phyloP scores from a whole-genome alignment of 2,329 filamentous ascomycete species.

The Hypoxylon sp. region DNA sequence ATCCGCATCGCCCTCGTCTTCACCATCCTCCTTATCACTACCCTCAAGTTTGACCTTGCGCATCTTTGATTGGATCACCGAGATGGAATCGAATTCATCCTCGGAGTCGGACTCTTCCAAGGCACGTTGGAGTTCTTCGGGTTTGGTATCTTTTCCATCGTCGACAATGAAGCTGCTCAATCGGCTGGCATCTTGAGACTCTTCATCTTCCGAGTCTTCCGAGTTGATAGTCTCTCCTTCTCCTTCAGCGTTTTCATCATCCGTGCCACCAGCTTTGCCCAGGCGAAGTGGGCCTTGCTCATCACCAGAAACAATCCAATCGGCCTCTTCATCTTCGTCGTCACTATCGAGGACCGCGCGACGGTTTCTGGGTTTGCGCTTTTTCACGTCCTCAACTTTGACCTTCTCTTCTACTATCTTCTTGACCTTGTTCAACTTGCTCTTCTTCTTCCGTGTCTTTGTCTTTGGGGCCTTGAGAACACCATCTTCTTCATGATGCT shows the following conservation, averaged over 20 bases:
- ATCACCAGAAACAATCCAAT: constrained; percentile 80
- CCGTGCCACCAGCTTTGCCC: constrained; percentile 82
- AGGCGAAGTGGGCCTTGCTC: constrained; percentile 69
- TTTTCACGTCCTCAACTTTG: constrained; percentile 43
- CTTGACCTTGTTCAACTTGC: constrained; percentile 42
- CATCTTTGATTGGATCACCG: constrained; percentile 39
- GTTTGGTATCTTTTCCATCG: constrained; percentile 53
- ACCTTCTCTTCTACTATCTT: constrained; percentile 48
- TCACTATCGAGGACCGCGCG: constrained; percentile 60
- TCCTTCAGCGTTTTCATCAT: constrained; percentile 87
- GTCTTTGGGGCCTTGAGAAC: constrained; percentile 51
- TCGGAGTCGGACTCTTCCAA: constrained; percentile 44
- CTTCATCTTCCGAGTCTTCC: constrained; percentile 71
- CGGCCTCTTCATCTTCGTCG: constrained; percentile 72
- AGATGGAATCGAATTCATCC: constrained; percentile 43
- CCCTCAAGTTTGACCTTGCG: constrained; percentile 30
- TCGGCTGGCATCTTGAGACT: constrained; percentile 57
- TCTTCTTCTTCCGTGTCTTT: constrained; percentile 49
- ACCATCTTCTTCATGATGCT: constrained; percentile 54
- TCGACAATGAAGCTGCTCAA: constrained; percentile 65
- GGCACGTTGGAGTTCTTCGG: constrained; percentile 42
- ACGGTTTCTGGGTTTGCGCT: constrained; percentile 49
- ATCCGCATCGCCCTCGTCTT: constrained; percentile 1
- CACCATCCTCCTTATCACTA: constrained; percentile 12
- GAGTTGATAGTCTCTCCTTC: constrained; percentile 81